These are phyloP conservation scores for Xanthoconium stramineum DNA, from an alignment of 768 basidiomycete species.

Conservation along the genomic window DNA sequence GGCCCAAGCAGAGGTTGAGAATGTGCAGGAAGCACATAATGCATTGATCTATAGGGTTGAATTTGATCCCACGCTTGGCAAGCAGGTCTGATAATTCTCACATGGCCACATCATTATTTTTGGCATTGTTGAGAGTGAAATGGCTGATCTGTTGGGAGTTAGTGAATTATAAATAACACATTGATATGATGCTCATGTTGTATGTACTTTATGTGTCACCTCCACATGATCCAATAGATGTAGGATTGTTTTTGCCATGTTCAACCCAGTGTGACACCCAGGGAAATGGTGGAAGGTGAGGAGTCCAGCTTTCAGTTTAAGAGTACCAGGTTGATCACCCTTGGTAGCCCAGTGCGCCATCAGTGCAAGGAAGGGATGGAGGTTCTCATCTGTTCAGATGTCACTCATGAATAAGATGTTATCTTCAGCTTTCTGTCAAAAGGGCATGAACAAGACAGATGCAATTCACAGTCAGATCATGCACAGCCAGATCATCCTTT, in stretches of 20 bases:
- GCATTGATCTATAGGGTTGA: no score
- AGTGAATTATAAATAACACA: no score
- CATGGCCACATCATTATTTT: no score
- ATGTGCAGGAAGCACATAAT: no score
- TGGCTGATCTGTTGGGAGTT: neutral
- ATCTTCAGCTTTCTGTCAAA: neutral
- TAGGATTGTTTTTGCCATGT: neutral
- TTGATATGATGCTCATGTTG: neutral
- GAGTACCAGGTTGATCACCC: neutral
- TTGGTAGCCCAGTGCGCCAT: neutral
- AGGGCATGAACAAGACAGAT: no score
- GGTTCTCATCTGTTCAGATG: neutral
- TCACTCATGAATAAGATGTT: neutral
- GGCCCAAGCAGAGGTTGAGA: no score
- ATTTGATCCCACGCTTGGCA: no score
- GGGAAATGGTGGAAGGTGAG: neutral
- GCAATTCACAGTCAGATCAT: no score
- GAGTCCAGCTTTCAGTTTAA: neutral
- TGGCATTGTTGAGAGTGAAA: constrained; percentile 14
- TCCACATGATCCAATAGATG: neutral
- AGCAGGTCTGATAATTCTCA: no score
- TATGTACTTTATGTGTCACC: neutral
- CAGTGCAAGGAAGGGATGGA: neutral
- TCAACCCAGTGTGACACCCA: neutral
- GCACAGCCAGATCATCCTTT: neutral